A percentile compares a stretch with the other conserved stretches of the same genome.
Evolutionary conservation across 2,329 filamentous ascomycete genomes (phyloP).

Genomic region (Talaromyces marneffei): DNA sequence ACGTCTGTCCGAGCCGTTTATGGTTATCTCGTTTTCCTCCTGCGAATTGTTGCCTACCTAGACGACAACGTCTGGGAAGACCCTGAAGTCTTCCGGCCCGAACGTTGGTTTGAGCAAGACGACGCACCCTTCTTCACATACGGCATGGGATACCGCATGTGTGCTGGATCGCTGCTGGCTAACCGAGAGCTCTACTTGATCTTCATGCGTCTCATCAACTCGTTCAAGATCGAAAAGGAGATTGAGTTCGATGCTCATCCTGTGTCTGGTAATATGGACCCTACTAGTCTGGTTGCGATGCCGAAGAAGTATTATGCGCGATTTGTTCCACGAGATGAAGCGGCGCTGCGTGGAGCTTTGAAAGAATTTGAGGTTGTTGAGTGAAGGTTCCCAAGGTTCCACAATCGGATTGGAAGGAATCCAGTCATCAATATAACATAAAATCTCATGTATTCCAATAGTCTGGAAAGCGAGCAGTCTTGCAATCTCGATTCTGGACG

Average conservation of each 20-base stretch:
- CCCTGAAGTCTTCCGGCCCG: slow-evolving; percentile 54
- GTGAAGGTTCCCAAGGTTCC: not conserved
- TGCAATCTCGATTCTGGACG: too few relatives aligned
- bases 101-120: slow-evolving; percentile 59
- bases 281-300: slow-evolving; percentile 57
- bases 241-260: slow-evolving; percentile 55
- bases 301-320: slow-evolving; percentile 53
- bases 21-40: not conserved
- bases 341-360: not conserved
- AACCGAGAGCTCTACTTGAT: slow-evolving; percentile 61
- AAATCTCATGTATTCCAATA: too few relatives aligned
- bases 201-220: slow-evolving; percentile 57
- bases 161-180: slow-evolving; percentile 57
- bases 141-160: slow-evolving; percentile 63
- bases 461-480: too few relatives aligned
- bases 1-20: slow-evolving; percentile 20
- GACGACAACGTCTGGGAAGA: slow-evolving; percentile 55
- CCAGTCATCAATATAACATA: too few relatives aligned
- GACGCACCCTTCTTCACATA: slow-evolving; percentile 62
- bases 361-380: not conserved
- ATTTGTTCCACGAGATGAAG: slow-evolving; percentile 45
- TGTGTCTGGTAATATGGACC: slow-evolving; percentile 54
- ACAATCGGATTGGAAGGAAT: not conserved
- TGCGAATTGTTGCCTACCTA: slow-evolving; percentile 12
- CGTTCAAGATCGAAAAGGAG: slow-evolving; percentile 53